Evolutionary conservation across 2,329 filamentous ascomycete genomes (phyloP).

Genomic region (Tolypocladium endophyticum): DNA sequence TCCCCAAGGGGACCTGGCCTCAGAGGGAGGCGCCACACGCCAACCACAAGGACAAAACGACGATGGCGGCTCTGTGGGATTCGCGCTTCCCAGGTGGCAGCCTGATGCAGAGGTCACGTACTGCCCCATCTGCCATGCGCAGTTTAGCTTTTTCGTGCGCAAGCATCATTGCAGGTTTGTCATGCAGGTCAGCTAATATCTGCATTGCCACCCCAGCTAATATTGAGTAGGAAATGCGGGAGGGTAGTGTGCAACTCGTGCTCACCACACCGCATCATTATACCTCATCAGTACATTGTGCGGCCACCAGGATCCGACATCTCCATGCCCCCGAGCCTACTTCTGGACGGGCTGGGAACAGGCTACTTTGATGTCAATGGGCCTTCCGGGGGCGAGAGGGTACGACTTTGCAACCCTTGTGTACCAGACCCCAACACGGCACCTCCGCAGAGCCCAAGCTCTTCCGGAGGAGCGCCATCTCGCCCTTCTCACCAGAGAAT

Average conservation of each 20-base stretch:
- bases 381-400: slow-evolving; percentile 44
- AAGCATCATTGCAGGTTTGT: slow-evolving; percentile 85
- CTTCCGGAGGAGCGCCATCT: slow-evolving; percentile 18
- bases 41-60: neutral
- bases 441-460: slow-evolving; percentile 35
- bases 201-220: slow-evolving; percentile 5
- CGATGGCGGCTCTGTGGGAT: slow-evolving; percentile 18
- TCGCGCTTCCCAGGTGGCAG: slow-evolving; percentile 72
- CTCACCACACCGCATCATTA: slow-evolving; percentile 90
- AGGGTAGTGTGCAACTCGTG: slow-evolving; percentile 82
- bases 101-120: slow-evolving; percentile 71
- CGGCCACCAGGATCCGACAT: slow-evolving; percentile 50
- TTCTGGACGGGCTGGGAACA: slow-evolving; percentile 27
- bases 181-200: neutral
- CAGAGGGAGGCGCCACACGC: neutral
- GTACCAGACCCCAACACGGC: slow-evolving; percentile 51
- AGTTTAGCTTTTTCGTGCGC: slow-evolving; percentile 76
- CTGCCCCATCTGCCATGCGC: slow-evolving; percentile 73
- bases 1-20: neutral
- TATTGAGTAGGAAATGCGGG: slow-evolving; percentile 65
- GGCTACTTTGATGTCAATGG: slow-evolving; percentile 32
- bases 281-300: slow-evolving; percentile 87
- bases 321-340: slow-evolving; percentile 20
- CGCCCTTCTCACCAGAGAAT: slow-evolving; percentile 32
- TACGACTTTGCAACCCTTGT: slow-evolving; percentile 51